Percentiles rank a stretch among this genome's conserved stretches.
These are phyloP conservation scores for Vigna nakashimae DNA, from an alignment of 306 rosid genomes.

Conservation along the genomic window DNA sequence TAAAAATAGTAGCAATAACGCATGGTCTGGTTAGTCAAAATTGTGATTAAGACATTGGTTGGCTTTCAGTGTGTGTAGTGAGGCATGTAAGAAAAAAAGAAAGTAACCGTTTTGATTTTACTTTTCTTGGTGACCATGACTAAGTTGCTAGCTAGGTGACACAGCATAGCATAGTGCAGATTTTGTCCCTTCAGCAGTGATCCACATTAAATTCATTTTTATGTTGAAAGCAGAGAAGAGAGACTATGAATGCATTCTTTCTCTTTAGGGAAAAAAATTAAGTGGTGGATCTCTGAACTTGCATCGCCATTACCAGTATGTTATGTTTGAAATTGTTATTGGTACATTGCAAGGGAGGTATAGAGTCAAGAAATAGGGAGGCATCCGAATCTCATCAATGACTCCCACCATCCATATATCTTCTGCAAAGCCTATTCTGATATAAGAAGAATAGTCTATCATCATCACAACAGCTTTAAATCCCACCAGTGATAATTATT, in stretches of 20 bases:
- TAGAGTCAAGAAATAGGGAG: too few species aligned
- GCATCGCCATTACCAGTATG: neutral
- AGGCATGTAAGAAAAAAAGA: neutral
- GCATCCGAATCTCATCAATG: slow-evolving; percentile 84
- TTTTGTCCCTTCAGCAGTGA: slow-evolving; percentile 7
- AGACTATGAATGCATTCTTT: slow-evolving; percentile 8
- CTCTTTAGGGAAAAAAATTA: slow-evolving; percentile 20
- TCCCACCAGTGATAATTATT: slow-evolving; percentile 3
- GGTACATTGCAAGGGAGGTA: too few species aligned
- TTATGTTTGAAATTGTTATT: too few species aligned
- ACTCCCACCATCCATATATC: slow-evolving; percentile 82
- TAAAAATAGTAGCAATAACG: too few species aligned
- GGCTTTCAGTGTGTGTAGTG: neutral
- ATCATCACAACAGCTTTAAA: slow-evolving; percentile 32
- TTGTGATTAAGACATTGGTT: neutral
- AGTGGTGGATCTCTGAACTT: neutral
- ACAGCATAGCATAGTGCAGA: slow-evolving; percentile 32
- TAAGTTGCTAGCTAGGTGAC: slow-evolving; percentile 18
- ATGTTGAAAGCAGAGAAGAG: slow-evolving; percentile 4
- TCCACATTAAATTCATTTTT: slow-evolving; percentile 29
- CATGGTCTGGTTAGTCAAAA: too few species aligned
- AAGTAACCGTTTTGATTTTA: slow-evolving; percentile 23
- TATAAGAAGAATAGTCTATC: slow-evolving; percentile 49
- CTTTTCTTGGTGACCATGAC: slow-evolving; percentile 39
- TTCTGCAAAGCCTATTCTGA: slow-evolving; percentile 72